phyloP scores from a whole-genome alignment of 768 basidiomycete genomes.

The Russula sp. region DNA sequence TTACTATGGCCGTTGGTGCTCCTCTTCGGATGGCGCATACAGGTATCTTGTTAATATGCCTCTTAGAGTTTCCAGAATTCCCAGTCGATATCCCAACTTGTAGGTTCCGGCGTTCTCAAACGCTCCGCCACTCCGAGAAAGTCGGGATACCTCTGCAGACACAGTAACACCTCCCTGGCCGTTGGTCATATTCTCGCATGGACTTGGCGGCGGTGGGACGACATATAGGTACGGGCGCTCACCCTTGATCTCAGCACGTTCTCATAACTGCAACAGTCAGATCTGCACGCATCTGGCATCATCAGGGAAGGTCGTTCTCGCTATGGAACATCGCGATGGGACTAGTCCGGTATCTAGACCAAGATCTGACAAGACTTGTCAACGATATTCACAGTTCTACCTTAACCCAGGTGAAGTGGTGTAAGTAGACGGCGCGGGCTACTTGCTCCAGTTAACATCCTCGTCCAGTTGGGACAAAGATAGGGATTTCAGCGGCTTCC shows the following conservation, averaged over 20 bases:
- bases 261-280: slow-evolving; percentile 40
- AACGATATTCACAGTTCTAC: slow-evolving; percentile 41
- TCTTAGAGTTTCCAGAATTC: not conserved
- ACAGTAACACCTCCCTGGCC: slow-evolving; percentile 48
- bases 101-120: slow-evolving; percentile 20
- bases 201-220: slow-evolving; percentile 66
- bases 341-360: slow-evolving; percentile 50
- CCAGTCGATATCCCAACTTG: not conserved
- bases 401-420: slow-evolving; percentile 49
- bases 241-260: not conserved
- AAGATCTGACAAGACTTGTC: slow-evolving; percentile 33
- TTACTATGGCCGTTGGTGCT: slow-evolving; percentile 18
- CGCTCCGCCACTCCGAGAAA: slow-evolving; percentile 12
- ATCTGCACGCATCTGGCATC: slow-evolving; percentile 68
- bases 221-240: slow-evolving; percentile 50
- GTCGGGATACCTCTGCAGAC: not conserved
- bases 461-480: slow-evolving; percentile 28
- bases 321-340: slow-evolving; percentile 81
- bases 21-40: slow-evolving; percentile 13
- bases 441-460: not conserved
- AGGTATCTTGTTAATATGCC: slow-evolving; percentile 1
- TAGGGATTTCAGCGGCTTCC: slow-evolving; percentile 26
- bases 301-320: slow-evolving; percentile 73
- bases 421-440: slow-evolving; percentile 33
- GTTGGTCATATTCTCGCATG: slow-evolving; percentile 80